Conservation (phyloP, 169 alveolate species). For the Haemoproteus tartakovskyi region DNA sequence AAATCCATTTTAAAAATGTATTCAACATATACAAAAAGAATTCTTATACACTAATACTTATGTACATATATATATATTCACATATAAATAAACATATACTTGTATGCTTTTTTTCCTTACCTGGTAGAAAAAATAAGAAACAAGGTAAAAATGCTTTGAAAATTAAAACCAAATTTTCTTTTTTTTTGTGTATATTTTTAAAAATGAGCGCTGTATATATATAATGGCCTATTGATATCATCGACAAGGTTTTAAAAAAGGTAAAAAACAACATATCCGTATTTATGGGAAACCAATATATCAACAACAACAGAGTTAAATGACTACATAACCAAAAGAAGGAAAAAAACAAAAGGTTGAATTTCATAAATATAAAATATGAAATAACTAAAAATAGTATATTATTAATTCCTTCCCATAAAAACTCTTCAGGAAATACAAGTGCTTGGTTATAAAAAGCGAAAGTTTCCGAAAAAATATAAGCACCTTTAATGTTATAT, state of each 20-base stretch:
- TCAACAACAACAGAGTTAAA: slow-evolving; percentile 26
- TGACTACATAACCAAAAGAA: slow-evolving; percentile 26
- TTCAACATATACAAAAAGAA: no score
- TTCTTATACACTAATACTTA: no score
- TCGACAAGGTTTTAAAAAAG: slow-evolving; percentile 4
- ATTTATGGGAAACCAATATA: slow-evolving; percentile 8
- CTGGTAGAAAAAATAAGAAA: slow-evolving; percentile 11
- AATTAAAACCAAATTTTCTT: neutral
- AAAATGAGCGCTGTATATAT: slow-evolving; percentile 27
- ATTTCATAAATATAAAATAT: slow-evolving; percentile 12
- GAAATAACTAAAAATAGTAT: slow-evolving; percentile 8
- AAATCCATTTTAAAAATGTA: no score
- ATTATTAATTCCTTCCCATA: slow-evolving; percentile 1
- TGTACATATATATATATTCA: no score
- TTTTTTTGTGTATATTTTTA: neutral
- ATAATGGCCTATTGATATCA: slow-evolving; percentile 29
- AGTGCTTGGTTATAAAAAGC: slow-evolving; percentile 27
- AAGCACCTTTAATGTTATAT: slow-evolving; percentile 13
- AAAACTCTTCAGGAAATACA: slow-evolving; percentile 11
- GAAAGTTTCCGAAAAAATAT: slow-evolving; percentile 43
- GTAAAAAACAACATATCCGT: slow-evolving; percentile 27
- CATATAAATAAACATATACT: no score
- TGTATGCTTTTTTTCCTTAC: slow-evolving; percentile 19
- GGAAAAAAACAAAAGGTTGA: slow-evolving; percentile 9
- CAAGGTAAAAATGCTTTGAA: slow-evolving; percentile 14